phyloP scores from a whole-genome alignment of 345 rosid species.

The Aquilaria yunnanensis region DNA sequence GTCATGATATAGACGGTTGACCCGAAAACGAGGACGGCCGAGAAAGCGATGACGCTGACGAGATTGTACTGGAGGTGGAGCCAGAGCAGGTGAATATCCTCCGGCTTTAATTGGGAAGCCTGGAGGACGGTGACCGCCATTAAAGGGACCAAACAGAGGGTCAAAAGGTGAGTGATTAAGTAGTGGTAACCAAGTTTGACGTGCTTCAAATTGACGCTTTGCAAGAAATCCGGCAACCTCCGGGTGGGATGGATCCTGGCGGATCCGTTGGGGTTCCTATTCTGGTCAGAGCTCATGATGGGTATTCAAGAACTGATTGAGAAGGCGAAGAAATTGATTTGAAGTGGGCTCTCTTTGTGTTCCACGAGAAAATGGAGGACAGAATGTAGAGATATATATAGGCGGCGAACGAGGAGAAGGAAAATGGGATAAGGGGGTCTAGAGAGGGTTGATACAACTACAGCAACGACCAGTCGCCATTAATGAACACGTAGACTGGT shows the following conservation, averaged over 20 bases:
- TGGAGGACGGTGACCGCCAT: constrained; percentile 50
- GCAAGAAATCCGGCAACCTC: constrained; percentile 78
- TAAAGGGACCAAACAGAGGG: constrained; percentile 67
- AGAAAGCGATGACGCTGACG: constrained; percentile 56
- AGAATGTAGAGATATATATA: background rate
- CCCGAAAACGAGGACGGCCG: constrained; percentile 52
- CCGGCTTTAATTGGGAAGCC: constrained; percentile 52
- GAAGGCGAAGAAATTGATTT: background rate
- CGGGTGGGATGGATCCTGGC: constrained; percentile 59
- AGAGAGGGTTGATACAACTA: constrained; percentile 21
- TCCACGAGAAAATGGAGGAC: constrained; percentile 4
- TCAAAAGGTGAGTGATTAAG: constrained; percentile 54
- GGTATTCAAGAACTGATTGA: background rate
- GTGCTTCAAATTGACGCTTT: constrained; percentile 79
- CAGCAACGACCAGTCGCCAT: constrained; percentile 18
- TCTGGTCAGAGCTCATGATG: constrained; percentile 32
- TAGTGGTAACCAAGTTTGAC: constrained; percentile 91
- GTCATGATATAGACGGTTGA: constrained; percentile 79
- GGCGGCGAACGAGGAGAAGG: background rate
- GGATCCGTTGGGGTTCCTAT: constrained; percentile 22
- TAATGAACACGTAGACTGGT: constrained; percentile 15
- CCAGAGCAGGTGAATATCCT: constrained; percentile 64
- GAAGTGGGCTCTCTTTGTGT: constrained; percentile 1
- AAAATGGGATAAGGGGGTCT: constrained; percentile 5
- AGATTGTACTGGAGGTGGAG: constrained; percentile 86